Percentiles rank a stretch among this genome's conserved stretches.
Evolutionary conservation across 2,329 filamentous ascomycete genomes (phyloP).

Genomic region (Neospermospora avenae): DNA sequence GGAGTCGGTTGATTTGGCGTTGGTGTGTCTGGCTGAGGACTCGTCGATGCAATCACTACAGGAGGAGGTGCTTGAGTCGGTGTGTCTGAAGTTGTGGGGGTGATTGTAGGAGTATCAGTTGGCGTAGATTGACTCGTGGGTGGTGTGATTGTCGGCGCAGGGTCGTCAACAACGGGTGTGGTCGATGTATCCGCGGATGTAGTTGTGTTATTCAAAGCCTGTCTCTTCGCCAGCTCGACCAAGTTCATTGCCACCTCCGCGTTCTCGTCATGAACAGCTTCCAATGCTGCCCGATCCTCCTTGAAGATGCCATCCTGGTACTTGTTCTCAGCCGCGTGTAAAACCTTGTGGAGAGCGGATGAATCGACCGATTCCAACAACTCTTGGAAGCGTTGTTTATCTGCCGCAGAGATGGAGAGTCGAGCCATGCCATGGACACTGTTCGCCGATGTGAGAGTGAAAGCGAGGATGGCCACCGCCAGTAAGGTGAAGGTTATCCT

Average conservation of each 20-base stretch:
- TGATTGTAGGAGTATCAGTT: background rate
- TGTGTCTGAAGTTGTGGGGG: background rate
- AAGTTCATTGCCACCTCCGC: constrained; percentile 60
- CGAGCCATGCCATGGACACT: background rate
- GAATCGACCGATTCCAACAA: constrained; percentile 55
- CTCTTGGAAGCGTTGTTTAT: constrained; percentile 46
- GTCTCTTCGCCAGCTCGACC: constrained; percentile 62
- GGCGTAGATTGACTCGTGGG: constrained; percentile 8
- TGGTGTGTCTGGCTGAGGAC: background rate
- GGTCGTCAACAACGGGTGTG: background rate
- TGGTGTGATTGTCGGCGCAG: constrained; percentile 9
- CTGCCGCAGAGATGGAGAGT: constrained; percentile 12
- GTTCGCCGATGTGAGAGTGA: background rate
- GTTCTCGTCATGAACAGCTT: constrained; percentile 59
- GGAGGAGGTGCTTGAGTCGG: background rate
- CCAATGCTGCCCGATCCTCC: constrained; percentile 60
- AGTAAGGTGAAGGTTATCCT: background rate
- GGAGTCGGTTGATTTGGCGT: background rate
- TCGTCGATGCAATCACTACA: constrained; percentile 1
- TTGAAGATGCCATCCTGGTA: constrained; percentile 68
- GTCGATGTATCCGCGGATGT: constrained; percentile 19
- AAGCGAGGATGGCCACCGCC: background rate
- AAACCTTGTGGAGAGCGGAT: constrained; percentile 60
- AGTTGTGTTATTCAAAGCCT: constrained; percentile 35
- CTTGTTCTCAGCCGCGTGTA: constrained; percentile 59